Evolutionary conservation across 805 yeast genomes (phyloP), one percentile per base, ranked within the genome.

Genomic region (Isabelozyma gotoi): DNA sequence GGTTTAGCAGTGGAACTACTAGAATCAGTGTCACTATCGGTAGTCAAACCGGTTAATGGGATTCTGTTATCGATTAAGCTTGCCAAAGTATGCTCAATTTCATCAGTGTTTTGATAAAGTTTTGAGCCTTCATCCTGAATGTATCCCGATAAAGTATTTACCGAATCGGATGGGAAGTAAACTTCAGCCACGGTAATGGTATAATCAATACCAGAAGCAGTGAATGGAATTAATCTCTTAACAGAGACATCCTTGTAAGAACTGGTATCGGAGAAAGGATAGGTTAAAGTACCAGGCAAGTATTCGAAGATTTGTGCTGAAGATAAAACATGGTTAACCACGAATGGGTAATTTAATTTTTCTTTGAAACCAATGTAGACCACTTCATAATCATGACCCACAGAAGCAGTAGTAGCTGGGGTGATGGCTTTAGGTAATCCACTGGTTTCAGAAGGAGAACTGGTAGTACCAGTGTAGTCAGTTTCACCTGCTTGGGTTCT

Each of bases 101-200:
- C 53, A 52, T 77, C 78, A 15, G 82, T 75, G 59, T 82, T 81
- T 41, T 69, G 51, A 65, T 85, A 92, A 39, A 94, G 60, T 18
- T 54, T 45, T 3, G 96, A 87, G n/a, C 68, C 53, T 0, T 73
- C 50, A 44, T 81, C 66, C 40, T 70, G 65, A 35, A 92, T 62
- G 32, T 73, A 62, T 14, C 63, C 63, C 45, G 78, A 78, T 49
- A 92, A 71, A 0, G 68, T 59, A 1, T 61, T 53, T 14, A 87
- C 75, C 21, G 75, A 65, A 10, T 63, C 60, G 8, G 67, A 60
- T 17, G 96, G 96, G 68, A 89, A 85, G 60, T 86, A 89, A 43
- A 88, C 85, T 60, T 85, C 85, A 5, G 97, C 98, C 47, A 91
- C 87, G 0, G 97, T 86, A 43, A 88, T 88, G 47, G 89, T 77